Conservation (phyloP, 805 yeast genomes). For the Diddensiella santjacobensis region DNA sequence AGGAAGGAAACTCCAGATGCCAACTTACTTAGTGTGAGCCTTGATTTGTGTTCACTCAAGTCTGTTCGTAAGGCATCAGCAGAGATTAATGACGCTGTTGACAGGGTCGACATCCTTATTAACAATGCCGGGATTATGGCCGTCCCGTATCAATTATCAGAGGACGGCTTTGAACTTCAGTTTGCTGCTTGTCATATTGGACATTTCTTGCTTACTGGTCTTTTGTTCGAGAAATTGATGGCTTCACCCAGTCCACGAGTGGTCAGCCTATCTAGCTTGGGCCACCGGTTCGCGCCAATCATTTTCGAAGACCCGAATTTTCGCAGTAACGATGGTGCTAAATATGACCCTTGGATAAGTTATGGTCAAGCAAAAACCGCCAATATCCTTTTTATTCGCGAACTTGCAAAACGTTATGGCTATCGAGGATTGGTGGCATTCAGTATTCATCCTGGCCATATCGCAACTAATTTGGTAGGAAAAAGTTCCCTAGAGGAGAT, state of each 20-base stretch:
- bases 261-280: constrained; percentile 9
- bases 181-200: constrained; percentile 74
- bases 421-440: constrained; percentile 5
- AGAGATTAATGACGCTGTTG: constrained; percentile 11
- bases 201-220: constrained; percentile 64
- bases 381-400: constrained; percentile 48
- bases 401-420: constrained; percentile 8
- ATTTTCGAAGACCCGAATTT: constrained; percentile 11
- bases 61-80: constrained; percentile 7
- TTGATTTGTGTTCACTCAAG: constrained; percentile 15
- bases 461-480: constrained; percentile 16
- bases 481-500: constrained; percentile 6
- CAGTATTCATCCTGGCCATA: constrained; percentile 13
- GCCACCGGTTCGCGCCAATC: constrained; percentile 13
- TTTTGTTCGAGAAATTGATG: constrained; percentile 5
- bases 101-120: constrained; percentile 54
- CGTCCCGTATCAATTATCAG: constrained; percentile 60
- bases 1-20: constrained; percentile 11
- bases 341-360: constrained; percentile 8
- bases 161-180: constrained; percentile 75
- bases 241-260: constrained; percentile 4
- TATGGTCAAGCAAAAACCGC: constrained; percentile 76
- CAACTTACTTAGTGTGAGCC: constrained; percentile 6
- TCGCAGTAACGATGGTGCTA: constrained; percentile 4
- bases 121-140: constrained; percentile 83